Percentiles rank a stretch among this genome's conserved stretches.
These are phyloP conservation scores for Suillus clintonianus DNA, from an alignment of 768 basidiomycete species.

Conservation along the genomic window DNA sequence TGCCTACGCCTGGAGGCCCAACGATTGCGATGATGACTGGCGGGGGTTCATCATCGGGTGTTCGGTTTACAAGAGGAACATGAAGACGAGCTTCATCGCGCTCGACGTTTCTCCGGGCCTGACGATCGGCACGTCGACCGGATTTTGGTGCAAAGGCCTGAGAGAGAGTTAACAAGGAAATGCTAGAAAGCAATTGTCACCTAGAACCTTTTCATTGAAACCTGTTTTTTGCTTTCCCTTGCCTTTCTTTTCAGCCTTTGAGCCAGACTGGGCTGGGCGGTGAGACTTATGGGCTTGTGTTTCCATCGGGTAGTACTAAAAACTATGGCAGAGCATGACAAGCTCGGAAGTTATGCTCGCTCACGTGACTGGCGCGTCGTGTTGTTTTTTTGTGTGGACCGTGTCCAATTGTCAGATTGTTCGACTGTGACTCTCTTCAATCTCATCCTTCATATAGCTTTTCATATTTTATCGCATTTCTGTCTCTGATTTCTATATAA, in stretches of 20 bases:
- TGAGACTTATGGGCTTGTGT: conserved; percentile 84
- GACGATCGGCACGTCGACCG: conserved; percentile 83
- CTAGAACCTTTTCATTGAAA: conserved; percentile 84
- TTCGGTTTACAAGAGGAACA: conserved; percentile 93
- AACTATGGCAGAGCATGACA: background rate
- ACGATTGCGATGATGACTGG: conserved; percentile 94
- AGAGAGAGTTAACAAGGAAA: conserved; percentile 5
- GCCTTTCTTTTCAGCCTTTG: conserved; percentile 76
- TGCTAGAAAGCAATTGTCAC: background rate
- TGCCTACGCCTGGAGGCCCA: conserved; percentile 96
- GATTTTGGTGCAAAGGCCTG: conserved; percentile 94
- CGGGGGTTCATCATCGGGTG: conserved; percentile 88
- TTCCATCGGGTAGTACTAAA: conserved; percentile 50
- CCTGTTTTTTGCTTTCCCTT: conserved; percentile 72
- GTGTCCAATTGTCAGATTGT: background rate
- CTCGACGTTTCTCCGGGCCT: conserved; percentile 90
- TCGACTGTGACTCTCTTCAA: conserved; percentile 4
- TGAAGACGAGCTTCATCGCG: conserved; percentile 93
- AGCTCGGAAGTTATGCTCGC: conserved; percentile 2
- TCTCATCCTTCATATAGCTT: conserved; percentile 8
- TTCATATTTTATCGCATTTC: conserved; percentile 15
- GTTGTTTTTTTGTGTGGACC: conserved; percentile 8
- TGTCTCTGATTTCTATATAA: conserved; percentile 15
- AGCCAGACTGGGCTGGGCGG: conserved; percentile 68
- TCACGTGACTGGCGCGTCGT: conserved; percentile 33